Evolutionary conservation across 1,284 basidiomycete species (phyloP).

Genomic region (Caloboletus inedulis): DNA sequence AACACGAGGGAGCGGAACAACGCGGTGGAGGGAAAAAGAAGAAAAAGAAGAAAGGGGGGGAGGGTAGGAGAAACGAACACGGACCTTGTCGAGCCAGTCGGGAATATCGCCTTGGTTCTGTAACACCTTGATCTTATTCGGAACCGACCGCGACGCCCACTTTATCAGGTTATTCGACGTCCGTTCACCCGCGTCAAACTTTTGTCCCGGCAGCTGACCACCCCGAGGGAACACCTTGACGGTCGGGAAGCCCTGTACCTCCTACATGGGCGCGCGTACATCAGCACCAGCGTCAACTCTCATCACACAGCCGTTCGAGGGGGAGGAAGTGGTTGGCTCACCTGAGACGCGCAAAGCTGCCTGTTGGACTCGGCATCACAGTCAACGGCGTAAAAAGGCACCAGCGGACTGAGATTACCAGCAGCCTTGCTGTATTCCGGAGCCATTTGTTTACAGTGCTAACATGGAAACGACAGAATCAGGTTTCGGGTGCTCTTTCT

Average conservation of each 20-base stretch:
- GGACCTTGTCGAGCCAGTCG: slow-evolving; percentile 61
- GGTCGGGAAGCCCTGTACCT: slow-evolving; percentile 92
- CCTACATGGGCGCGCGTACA: slow-evolving; percentile 34
- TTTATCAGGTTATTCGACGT: slow-evolving; percentile 73
- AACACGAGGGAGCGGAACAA: background rate
- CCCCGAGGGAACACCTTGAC: slow-evolving; percentile 85
- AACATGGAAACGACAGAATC: background rate
- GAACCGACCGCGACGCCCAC: slow-evolving; percentile 74
- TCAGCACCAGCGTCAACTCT: background rate
- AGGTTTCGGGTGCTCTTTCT: too few species aligned
- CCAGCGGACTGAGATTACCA: slow-evolving; percentile 71
- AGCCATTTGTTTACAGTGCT: slow-evolving; percentile 85
- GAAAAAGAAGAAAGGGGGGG: too few species aligned
- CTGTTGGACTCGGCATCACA: slow-evolving; percentile 87
- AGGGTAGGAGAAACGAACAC: too few species aligned
- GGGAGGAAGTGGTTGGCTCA: too few species aligned
- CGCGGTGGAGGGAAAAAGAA: too few species aligned
- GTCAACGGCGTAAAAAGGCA: slow-evolving; percentile 88
- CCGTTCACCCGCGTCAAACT: slow-evolving; percentile 71
- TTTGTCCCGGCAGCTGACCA: slow-evolving; percentile 57
- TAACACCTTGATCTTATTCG: slow-evolving; percentile 64
- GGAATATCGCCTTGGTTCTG: slow-evolving; percentile 55
- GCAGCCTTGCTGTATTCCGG: slow-evolving; percentile 88
- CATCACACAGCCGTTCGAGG: background rate
- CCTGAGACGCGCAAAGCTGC: slow-evolving; percentile 77